Percentiles rank a stretch among this genome's conserved stretches.
Conservation (phyloP, 2,329 filamentous ascomycete genomes). For the Hypoxylon sp. region DNA sequence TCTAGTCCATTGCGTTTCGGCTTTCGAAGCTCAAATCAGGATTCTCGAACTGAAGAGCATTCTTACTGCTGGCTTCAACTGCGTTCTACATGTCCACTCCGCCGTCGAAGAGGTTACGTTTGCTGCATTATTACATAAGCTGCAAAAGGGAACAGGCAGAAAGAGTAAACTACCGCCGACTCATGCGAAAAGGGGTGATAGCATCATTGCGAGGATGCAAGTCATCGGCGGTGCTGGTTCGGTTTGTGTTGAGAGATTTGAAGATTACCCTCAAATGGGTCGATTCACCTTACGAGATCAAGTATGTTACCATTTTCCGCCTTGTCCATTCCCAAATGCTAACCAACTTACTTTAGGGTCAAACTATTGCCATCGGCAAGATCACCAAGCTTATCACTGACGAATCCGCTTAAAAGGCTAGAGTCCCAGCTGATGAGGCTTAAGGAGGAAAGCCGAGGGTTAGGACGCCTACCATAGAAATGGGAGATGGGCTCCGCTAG, state of each 20-base stretch:
- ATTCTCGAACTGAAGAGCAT: slow-evolving; percentile 96
- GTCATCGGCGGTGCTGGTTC: slow-evolving; percentile 87
- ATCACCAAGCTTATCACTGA: slow-evolving; percentile 85
- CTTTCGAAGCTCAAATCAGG: slow-evolving; percentile 96
- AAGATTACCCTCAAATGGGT: slow-evolving; percentile 95
- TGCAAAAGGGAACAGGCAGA: slow-evolving; percentile 93
- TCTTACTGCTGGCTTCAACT: slow-evolving; percentile 95
- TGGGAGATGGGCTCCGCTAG: slow-evolving; percentile 3
- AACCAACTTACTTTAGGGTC: slow-evolving; percentile 73
- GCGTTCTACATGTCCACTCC: slow-evolving; percentile 96
- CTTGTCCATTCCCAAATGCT: slow-evolving; percentile 36
- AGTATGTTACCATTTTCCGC: slow-evolving; percentile 63
- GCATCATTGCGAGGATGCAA: slow-evolving; percentile 93
- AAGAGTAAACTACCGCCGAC: slow-evolving; percentile 95
- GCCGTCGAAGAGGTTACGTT: slow-evolving; percentile 99
- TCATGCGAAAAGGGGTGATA: slow-evolving; percentile 84
- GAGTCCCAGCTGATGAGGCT: slow-evolving; percentile 3
- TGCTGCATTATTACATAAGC: slow-evolving; percentile 86
- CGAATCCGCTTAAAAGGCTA: slow-evolving; percentile 49
- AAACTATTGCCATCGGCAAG: slow-evolving; percentile 99
- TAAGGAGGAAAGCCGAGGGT: slow-evolving; percentile 10
- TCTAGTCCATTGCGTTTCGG: slow-evolving; percentile 87
- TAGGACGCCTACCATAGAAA: not conserved
- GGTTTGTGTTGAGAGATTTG: slow-evolving; percentile 94
- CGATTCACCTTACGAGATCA: slow-evolving; percentile 91